A percentile compares a stretch with the other conserved stretches of the same genome.
These are phyloP conservation scores for Fusarium buharicum DNA, from an alignment of 2,329 filamentous ascomycete species.

Conservation along the genomic window DNA sequence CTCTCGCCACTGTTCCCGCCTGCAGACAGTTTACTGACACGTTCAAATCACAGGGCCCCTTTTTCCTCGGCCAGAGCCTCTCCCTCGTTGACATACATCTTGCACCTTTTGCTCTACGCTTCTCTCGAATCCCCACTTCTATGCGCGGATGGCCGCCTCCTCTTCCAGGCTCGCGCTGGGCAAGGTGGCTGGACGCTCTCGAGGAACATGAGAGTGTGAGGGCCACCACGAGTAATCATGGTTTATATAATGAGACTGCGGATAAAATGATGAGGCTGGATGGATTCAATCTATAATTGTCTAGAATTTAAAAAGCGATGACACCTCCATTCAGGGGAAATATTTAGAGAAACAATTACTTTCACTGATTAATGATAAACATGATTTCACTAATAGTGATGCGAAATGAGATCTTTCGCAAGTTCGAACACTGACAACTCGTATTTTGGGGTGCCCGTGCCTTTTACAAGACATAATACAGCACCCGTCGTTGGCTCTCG, in stretches of 20 bases:
- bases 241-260: conserved; percentile 64
- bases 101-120: conserved; percentile 77
- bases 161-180: conserved; percentile 72
- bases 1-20: background rate
- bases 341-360: no score
- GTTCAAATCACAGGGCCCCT: conserved; percentile 63
- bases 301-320: no score
- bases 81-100: conserved; percentile 78
- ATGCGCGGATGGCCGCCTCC: conserved; percentile 74
- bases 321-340: no score
- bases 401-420: background rate
- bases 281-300: no score
- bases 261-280: conserved; percentile 58
- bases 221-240: conserved; percentile 73
- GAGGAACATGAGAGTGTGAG: conserved; percentile 70
- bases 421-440: background rate
- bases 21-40: background rate
- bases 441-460: conserved; percentile 15
- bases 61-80: conserved; percentile 67
- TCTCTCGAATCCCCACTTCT: conserved; percentile 72
- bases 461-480: conserved; percentile 10
- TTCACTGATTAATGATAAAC: no score
- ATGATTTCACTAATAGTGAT: no score
- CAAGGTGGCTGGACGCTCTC: conserved; percentile 75
- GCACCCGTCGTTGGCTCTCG: conserved; percentile 6